Base-by-base conservation (phyloP, 2,329 filamentous ascomycete species). In the Xylariales sp. region DNA sequence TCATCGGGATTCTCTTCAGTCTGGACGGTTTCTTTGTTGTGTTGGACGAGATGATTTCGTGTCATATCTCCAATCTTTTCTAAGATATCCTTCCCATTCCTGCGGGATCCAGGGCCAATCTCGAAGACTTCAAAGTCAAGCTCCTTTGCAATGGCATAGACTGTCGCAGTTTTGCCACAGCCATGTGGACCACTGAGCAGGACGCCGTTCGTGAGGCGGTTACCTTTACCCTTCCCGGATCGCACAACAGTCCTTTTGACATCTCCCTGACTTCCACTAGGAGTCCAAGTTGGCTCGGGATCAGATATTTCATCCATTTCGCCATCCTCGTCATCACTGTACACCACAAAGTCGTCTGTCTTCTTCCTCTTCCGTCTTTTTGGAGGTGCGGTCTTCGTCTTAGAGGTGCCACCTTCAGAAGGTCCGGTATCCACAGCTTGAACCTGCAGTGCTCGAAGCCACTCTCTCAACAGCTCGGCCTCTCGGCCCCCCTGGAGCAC, bases 11-110 rank as follows among this genome's bases (percentile, higher is more conserved):
- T 54, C 15, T 56, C 52, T 13, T 54, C 49, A 7, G 43, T 44
- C 13, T 49, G 53, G 7, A 53, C 43, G 1, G 41, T 43, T 11
- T 54, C 45, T n/a, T 63, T 66, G 41, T 69, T 67, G 33, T 66
- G 69, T 38, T 72, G 70, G 15, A 98, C 91, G 2, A 95, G 74
- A 60, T 98, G 93, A 52, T 98, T 97, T 44, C 83, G 83, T 4
- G 89, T 93, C 91, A 98, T 97, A 61, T 98, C 89, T 28, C 93
- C 94, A 30, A 98, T 88, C 50, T 78, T 87, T 52, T 98, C 93
- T 23, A 95, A 59, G 33, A 98, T 81, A 52, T 98, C 93, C 57
- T 84, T 93, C 21, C 90, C 91, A 54, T 80, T 95, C 44, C 93
- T 76, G 35, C 90, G 81, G 48, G 79, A 88, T 43, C 88, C 80